These are phyloP conservation scores for Sugiyamaella xylanicola DNA, from an alignment of 1,139 yeast genomes.

Conservation along the genomic window DNA sequence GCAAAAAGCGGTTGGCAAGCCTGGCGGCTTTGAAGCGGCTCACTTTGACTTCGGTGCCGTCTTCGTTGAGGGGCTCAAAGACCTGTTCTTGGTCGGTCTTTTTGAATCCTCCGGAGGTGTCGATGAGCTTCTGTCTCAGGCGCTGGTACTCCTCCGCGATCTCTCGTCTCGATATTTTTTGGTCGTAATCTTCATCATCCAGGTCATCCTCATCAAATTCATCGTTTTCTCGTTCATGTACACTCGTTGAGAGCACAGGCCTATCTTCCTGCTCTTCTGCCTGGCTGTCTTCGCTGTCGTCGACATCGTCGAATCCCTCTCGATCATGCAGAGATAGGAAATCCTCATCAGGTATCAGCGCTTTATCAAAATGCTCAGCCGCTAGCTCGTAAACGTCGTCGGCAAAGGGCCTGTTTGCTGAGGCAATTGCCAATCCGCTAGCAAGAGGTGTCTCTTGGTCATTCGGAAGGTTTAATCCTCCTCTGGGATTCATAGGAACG, in stretches of 20 bases:
- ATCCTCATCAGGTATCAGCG: slow-evolving; percentile 42
- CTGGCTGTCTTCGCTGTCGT: slow-evolving; percentile 19
- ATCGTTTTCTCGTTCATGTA: slow-evolving; percentile 22
- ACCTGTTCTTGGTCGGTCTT: slow-evolving; percentile 56
- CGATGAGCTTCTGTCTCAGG: slow-evolving; percentile 56
- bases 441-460: not conserved
- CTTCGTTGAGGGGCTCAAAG: slow-evolving; percentile 70
- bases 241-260: slow-evolving; percentile 16
- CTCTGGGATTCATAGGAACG: slow-evolving; percentile 15
- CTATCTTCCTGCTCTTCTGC: slow-evolving; percentile 27
- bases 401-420: slow-evolving; percentile 9
- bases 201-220: slow-evolving; percentile 28
- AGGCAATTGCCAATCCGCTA: not conserved
- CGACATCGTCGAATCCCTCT: slow-evolving; percentile 21
- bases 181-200: slow-evolving; percentile 30
- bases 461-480: slow-evolving; percentile 6
- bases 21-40: slow-evolving; percentile 22
- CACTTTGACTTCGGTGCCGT: slow-evolving; percentile 60
- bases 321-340: slow-evolving; percentile 36
- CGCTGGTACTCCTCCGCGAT: slow-evolving; percentile 59
- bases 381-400: slow-evolving; percentile 34
- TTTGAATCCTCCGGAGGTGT: slow-evolving; percentile 52
- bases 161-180: slow-evolving; percentile 38
- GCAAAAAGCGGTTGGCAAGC: slow-evolving; percentile 6
- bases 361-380: slow-evolving; percentile 35